A percentile compares a stretch with the other conserved stretches of the same genome.
Conservation (phyloP, 2,329 filamentous ascomycete species). For the Ascochyta pisi region DNA sequence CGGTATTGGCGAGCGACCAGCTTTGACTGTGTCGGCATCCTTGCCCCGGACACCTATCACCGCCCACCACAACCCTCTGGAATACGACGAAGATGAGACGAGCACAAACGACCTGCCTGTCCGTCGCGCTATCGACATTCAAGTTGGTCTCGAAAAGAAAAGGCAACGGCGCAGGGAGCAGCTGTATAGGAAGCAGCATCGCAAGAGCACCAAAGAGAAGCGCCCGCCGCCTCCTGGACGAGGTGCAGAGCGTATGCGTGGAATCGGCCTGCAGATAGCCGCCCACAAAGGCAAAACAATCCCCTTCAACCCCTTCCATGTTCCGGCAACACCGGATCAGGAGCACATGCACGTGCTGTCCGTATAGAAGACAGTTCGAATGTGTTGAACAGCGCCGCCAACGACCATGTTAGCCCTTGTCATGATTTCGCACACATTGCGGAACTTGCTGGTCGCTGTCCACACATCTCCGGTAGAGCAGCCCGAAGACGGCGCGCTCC, state of each 20-base stretch:
- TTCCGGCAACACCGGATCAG: conserved; percentile 37
- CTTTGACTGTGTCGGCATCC: conserved; percentile 80
- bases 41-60: conserved; percentile 76
- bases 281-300: conserved; percentile 62
- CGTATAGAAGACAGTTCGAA: conserved; percentile 32
- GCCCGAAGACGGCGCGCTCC: conserved; percentile 14
- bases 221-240: conserved; percentile 76
- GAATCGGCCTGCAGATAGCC: conserved; percentile 87
- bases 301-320: conserved; percentile 35
- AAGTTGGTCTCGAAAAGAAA: conserved; percentile 87
- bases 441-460: conserved; percentile 50
- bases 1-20: conserved; percentile 67
- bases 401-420: conserved; percentile 41
- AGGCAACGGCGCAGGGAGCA: conserved; percentile 92
- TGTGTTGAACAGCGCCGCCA: conserved; percentile 50
- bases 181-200: conserved; percentile 86
- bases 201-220: conserved; percentile 75
- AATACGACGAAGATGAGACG: conserved; percentile 51
- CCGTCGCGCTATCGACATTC: conserved; percentile 96
- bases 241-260: conserved; percentile 91
- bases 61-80: conserved; percentile 31
- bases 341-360: conserved; percentile 56
- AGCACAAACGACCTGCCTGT: conserved; percentile 65
- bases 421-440: conserved; percentile 26
- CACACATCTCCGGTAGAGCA: conserved; percentile 27